Conservation (phyloP, 768 basidiomycete species). For the Russula earlei region DNA sequence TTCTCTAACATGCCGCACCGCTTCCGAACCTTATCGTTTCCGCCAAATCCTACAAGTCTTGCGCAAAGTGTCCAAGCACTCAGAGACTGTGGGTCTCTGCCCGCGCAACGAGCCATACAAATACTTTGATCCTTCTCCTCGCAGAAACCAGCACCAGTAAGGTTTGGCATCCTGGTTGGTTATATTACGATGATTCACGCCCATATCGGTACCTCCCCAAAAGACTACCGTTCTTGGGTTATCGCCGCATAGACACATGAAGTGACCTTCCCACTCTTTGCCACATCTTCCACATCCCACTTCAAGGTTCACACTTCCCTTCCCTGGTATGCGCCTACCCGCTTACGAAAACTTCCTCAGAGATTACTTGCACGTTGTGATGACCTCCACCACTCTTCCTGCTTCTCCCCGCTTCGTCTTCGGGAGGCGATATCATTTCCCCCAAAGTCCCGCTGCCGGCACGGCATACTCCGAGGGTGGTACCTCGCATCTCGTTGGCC, state of each 20-base stretch:
- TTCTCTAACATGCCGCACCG: conserved; percentile 1
- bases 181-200: conserved; percentile 16
- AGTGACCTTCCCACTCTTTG: not conserved
- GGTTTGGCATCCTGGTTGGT: conserved; percentile 2
- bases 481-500: not conserved
- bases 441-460: conserved; percentile 7
- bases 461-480: conserved; percentile 5
- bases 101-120: not conserved
- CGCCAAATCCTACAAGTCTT: not conserved
- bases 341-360: conserved; percentile 7
- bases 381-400: not conserved
- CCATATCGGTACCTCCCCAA: conserved; percentile 11
- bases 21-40: conserved; percentile 17
- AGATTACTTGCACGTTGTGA: conserved; percentile 15
- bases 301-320: not conserved
- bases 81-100: too few relatives aligned
- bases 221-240: conserved; percentile 6
- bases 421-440: conserved; percentile 16
- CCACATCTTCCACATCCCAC: too few relatives aligned
- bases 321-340: not conserved
- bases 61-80: not conserved
- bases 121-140: too few relatives aligned
- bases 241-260: conserved; percentile 9
- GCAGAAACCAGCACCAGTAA: not conserved
- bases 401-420: conserved; percentile 10